Base-by-base conservation (phyloP, 805 yeast genomes). In the Brettanomyces naardenensis region DNA sequence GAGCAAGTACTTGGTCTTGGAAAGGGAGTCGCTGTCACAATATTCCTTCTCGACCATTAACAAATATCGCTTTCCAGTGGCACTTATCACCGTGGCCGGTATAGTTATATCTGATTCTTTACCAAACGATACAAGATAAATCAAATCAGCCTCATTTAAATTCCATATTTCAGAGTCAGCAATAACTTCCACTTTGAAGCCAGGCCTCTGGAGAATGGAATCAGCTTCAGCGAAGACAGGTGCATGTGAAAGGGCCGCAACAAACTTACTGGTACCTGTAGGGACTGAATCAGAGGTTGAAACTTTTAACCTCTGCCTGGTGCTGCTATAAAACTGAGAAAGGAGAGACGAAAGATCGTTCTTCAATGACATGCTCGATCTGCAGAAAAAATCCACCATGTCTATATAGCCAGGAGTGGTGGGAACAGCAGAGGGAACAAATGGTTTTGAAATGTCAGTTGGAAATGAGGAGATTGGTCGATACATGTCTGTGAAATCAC, bases 151-250 rank as follows among this genome's bases (percentile, higher is more conserved):
- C 10, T 5, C n/a, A 3, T 10, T 15, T 14, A 33, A n/a, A 4
- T 22, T 13, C 6, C n/a, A 20, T 37, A 40, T 32, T 4, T 32
- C 29, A 14, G 5, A 19, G 4, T 47, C 37, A 3, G 40, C 21
- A 7, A 33, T 31, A 1, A 40, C 31, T 31, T 45, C 39, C 11
- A 31, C 20, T 13, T 28, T 28, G 6, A 20, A 5, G 10, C 10
- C 19, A 17, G 23, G 23, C 26, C 19, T 20, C 26, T 13, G n/a
- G 21, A 11, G 19, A 13, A n/a, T 13, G 11, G 19, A 9, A 6
- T 6, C n/a, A 30, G 11, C 20, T 30, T 9, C 19, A 15, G 19
- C 6, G 19, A 30, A 30, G 33, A 30, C 11, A 6, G 33, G 19
- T 7, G 26, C 26, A 19, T 19, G 26, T 6, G 22, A 11, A 6